These are phyloP conservation scores for Trichophyton verrucosum DNA, from an alignment of 2,329 filamentous ascomycete genomes.

Conservation along the genomic window DNA sequence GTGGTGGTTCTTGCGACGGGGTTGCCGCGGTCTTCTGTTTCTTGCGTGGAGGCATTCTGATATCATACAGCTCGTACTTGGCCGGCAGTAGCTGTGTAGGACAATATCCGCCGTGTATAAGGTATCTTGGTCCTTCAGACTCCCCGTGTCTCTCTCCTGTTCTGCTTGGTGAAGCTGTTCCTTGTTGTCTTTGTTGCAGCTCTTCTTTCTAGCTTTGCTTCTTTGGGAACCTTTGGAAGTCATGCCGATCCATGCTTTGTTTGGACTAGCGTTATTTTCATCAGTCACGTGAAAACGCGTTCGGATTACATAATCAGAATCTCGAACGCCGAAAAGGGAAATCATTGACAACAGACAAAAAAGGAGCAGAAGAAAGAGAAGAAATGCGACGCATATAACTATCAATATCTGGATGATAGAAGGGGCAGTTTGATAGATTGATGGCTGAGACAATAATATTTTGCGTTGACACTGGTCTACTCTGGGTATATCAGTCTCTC, in stretches of 20 bases:
- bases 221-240: not conserved
- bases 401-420: not conserved
- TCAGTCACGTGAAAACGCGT: not conserved
- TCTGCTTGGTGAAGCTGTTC: not conserved
- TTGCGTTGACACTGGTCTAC: not conserved
- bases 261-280: not conserved
- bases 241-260: not conserved
- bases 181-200: not conserved
- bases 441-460: not conserved
- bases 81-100: not conserved
- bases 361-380: not conserved
- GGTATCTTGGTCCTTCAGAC: not conserved
- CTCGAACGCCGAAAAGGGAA: not conserved
- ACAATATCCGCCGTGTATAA: too few relatives aligned
- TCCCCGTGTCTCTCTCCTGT: not conserved
- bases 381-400: not conserved
- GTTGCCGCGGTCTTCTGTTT: conserved; percentile 41
- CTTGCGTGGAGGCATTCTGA: conserved; percentile 44
- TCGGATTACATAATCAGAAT: not conserved
- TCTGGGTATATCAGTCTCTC: not conserved
- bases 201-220: not conserved
- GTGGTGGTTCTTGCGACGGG: conserved; percentile 7
- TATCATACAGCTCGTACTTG: not conserved
- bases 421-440: not conserved
- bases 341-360: not conserved